Conservation (phyloP, 148 eudicot species). For the Nyssa sinensis region DNA sequence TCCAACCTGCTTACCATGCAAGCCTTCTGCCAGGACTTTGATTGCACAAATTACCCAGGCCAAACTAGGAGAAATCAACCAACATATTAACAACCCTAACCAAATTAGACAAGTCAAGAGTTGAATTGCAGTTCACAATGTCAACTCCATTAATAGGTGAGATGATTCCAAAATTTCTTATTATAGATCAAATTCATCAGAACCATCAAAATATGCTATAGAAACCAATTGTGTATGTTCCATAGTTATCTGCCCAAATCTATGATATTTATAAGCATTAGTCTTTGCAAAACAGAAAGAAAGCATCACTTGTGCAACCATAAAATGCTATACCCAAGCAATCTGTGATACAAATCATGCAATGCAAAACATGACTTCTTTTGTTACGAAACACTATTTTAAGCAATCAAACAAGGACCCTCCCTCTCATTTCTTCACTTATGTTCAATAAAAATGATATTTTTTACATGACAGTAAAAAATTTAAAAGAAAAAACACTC, state of each 20-base stretch:
- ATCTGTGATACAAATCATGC: constrained; percentile 3
- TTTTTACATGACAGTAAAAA: neutral
- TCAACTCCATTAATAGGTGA: neutral
- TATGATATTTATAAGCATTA: neutral
- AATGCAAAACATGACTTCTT: neutral
- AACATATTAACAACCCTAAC: neutral
- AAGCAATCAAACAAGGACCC: neutral
- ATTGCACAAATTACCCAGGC: neutral
- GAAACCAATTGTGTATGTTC: too few relatives aligned
- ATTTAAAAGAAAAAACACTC: constrained; percentile 14
- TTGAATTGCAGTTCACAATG: neutral
- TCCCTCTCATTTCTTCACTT: neutral
- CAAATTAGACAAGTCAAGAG: too few relatives aligned
- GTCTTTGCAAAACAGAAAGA: neutral
- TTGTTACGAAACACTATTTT: neutral
- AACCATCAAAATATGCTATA: neutral
- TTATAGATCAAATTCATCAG: neutral
- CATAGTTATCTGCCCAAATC: neutral
- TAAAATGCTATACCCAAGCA: constrained; percentile 3
- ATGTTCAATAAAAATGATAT: neutral
- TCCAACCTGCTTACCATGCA: neutral
- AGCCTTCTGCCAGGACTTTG: too few relatives aligned
- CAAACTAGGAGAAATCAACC: constrained; percentile 1
- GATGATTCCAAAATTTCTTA: neutral
- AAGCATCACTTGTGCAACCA: neutral